Evolutionary conservation across 2,329 filamentous ascomycete species (phyloP).

Genomic region (Alternaria solani): DNA sequence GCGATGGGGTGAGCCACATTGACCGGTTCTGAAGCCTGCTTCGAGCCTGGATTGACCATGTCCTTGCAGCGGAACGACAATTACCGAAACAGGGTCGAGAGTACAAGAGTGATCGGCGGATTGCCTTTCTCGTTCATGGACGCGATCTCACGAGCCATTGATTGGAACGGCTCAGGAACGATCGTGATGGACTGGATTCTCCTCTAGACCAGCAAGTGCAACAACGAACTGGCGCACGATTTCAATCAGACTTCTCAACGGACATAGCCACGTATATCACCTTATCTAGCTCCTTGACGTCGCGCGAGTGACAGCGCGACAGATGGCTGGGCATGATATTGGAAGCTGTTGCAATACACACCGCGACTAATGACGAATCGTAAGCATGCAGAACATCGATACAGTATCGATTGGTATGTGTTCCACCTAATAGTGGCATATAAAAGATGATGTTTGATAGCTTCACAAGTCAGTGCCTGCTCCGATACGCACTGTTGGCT

Average conservation of each 20-base stretch:
- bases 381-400: slow-evolving; percentile 1
- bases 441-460: not conserved
- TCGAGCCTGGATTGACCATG: not conserved
- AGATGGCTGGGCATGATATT: not conserved
- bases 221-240: not conserved
- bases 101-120: not conserved
- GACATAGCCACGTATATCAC: not conserved
- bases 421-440: not conserved
- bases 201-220: not conserved
- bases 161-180: not conserved
- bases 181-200: not conserved
- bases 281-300: not conserved
- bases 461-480: not conserved
- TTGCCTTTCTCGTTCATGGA: not conserved
- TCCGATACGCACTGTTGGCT: not conserved
- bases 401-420: not conserved
- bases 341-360: not conserved
- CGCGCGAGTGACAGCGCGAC: not conserved
- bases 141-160: not conserved
- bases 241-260: not conserved
- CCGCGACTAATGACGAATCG: not conserved
- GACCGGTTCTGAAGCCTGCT: not conserved
- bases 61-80: not conserved
- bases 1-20: not conserved
- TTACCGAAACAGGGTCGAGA: not conserved